phyloP scores from a whole-genome alignment of 2,329 filamentous ascomycete genomes.

The Ophiostoma sp. region DNA sequence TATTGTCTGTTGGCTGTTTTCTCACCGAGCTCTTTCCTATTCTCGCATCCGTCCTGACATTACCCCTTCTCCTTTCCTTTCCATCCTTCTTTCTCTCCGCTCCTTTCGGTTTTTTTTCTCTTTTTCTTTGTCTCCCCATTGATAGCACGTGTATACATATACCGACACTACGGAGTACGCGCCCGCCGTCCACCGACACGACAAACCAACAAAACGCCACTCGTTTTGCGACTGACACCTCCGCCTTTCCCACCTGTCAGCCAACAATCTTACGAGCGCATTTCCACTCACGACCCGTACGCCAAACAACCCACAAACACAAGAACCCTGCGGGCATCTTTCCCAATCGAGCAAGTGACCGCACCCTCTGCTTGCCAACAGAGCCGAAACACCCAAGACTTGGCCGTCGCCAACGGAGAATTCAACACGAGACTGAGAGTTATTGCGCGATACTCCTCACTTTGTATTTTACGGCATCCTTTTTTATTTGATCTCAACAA shows the following conservation, averaged over 20 bases:
- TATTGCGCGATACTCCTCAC: not conserved
- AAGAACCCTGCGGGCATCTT: not conserved
- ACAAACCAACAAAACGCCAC: not conserved
- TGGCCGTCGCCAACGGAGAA: not conserved
- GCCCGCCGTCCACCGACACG: not conserved
- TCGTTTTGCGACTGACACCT: not conserved
- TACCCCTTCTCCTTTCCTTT: not conserved
- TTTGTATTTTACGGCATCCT: not conserved
- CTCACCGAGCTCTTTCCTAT: not conserved
- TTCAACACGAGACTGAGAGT: not conserved
- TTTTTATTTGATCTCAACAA: not conserved
- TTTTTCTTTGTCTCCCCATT: not conserved
- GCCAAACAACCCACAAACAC: not conserved
- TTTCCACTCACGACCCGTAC: not conserved
- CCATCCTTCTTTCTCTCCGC: not conserved
- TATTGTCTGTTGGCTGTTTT: not conserved
- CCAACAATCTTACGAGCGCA: not conserved
- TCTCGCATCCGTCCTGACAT: not conserved
- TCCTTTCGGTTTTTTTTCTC: not conserved
- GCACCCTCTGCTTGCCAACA: not conserved
- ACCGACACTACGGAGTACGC: not conserved
- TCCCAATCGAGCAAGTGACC: not conserved
- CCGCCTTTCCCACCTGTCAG: not conserved
- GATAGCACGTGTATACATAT: not conserved
- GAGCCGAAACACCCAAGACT: too few relatives aligned